A percentile compares a stretch with the other conserved stretches of the same genome.
Evolutionary conservation across 1,284 basidiomycete genomes (phyloP).

Genomic region (Tilletia indica): DNA sequence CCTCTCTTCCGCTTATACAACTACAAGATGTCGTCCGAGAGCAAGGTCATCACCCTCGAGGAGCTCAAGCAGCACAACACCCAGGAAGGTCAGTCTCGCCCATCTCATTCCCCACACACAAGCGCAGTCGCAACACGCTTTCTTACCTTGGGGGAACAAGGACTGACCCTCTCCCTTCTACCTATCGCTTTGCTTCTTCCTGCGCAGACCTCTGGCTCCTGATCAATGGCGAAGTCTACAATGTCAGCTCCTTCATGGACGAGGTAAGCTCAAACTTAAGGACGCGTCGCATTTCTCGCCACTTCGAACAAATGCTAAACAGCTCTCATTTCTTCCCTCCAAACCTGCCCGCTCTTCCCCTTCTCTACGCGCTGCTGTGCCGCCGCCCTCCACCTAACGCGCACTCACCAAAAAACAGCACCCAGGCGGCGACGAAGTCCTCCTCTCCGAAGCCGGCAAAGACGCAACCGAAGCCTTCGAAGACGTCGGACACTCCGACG

Average conservation of each 20-base stretch:
- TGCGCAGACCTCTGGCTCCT: conserved; percentile 50
- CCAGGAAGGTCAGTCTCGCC: conserved; percentile 26
- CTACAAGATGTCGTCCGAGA: not conserved
- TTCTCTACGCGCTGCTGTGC: too few relatives aligned
- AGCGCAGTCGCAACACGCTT: too few relatives aligned
- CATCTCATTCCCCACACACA: not conserved
- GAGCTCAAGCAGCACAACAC: conserved; percentile 49
- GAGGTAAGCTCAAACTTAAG: conserved; percentile 65
- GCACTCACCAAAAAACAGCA: conserved; percentile 63
- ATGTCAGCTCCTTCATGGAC: conserved; percentile 90
- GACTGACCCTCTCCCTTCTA: too few relatives aligned
- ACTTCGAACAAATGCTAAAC: not conserved
- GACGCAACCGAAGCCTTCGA: conserved; percentile 98
- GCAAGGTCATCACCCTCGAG: conserved; percentile 50
- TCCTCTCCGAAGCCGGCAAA: conserved; percentile 86
- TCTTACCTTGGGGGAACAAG: too few relatives aligned
- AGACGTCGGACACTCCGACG: conserved; percentile 98
- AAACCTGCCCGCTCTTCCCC: too few relatives aligned
- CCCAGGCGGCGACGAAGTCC: conserved; percentile 95
- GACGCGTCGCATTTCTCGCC: not conserved
- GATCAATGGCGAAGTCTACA: conserved; percentile 71
- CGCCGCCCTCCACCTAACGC: not conserved
- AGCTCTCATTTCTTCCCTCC: too few relatives aligned
- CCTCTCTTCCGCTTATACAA: not conserved
- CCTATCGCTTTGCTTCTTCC: not conserved